Base-by-base conservation (phyloP, 1,284 basidiomycete species). In the Puccinia coronata region DNA sequence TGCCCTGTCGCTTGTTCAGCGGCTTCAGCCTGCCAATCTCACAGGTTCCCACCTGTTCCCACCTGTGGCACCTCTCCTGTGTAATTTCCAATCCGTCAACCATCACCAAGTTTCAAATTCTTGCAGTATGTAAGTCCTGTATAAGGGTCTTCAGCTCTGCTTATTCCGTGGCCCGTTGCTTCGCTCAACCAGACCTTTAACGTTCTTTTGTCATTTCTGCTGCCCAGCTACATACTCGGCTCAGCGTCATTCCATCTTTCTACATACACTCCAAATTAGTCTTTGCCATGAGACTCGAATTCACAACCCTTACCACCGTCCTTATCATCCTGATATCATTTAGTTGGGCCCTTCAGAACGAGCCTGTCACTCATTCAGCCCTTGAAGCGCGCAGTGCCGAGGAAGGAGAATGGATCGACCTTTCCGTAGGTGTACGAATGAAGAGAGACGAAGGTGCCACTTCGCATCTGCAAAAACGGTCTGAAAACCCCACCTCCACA, bases 361-460 rank as follows among this genome's bases (percentile, higher is more conserved):
- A 12, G 12, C 31, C 43, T 39, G 25, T 28, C 0, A 71, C 28
- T 28, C 12, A 14, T 51, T n/a, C 31, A 20, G 31, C n/a, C 20
- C 34, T 36, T 49, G 69, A 53, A 34, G 25, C 47, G 43, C 49
- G 28, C 18, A 14, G 20, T 14, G 47, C 41, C 63, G 63, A 67
- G 12, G 69, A 71, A 1, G 69, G 53, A 36, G 47, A 49, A 34
- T 71, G 28, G 43, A 34, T 71, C 25, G 43, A 49, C 47, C 18
- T 71, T 34, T 51, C 69, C 28, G 69, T 71, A 8, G 2, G 5
- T 34, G 25, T 51, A 25, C 28, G 47, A 2, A 71, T 71, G 69
- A 71, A 71, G 25, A 49, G 47, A 34, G 69, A 71, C 34, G 28
- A 71, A 71, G 39, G 49, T 18, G 39, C 31, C 25, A 18, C 47